phyloP scores from a whole-genome alignment of 345 rosid species.

The Populus davidiana region DNA sequence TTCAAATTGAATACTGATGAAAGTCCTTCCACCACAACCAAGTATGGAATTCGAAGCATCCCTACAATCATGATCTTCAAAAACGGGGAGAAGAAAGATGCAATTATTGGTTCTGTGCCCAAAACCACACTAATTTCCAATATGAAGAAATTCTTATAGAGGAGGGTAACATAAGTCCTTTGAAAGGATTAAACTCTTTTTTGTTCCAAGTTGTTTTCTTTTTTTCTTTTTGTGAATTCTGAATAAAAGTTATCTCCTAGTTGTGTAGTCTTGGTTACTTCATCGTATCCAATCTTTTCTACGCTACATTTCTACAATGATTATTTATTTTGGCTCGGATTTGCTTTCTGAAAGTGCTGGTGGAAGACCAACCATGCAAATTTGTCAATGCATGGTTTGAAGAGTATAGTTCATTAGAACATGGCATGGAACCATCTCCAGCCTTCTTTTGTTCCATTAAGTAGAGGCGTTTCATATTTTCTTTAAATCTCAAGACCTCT shows the following conservation, averaged over 20 bases:
- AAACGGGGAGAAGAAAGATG: conserved; percentile 71
- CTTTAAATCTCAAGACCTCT: neutral
- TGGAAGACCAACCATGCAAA: neutral
- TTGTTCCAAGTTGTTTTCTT: neutral
- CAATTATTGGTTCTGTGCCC: conserved; percentile 72
- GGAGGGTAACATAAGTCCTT: neutral
- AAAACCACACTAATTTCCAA: conserved; percentile 54
- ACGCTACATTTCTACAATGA: neutral
- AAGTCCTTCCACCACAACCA: conserved; percentile 50
- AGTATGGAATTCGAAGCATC: conserved; percentile 64
- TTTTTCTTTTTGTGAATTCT: neutral
- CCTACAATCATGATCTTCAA: conserved; percentile 62
- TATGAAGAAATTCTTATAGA: conserved; percentile 59
- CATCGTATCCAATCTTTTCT: neutral
- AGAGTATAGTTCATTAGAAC: neutral
- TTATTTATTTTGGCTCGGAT: too few relatives aligned
- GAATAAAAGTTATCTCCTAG: neutral
- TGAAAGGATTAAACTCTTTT: neutral
- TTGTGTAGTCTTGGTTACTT: neutral
- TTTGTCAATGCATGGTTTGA: conserved; percentile 1
- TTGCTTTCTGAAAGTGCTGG: too few relatives aligned
- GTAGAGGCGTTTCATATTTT: neutral
- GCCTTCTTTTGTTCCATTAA: neutral
- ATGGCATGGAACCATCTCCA: neutral
- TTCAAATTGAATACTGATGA: conserved; percentile 70